Percentiles rank a stretch among this genome's conserved stretches.
Conservation (phyloP, 768 basidiomycete genomes). For the Leccinum arenicola region DNA sequence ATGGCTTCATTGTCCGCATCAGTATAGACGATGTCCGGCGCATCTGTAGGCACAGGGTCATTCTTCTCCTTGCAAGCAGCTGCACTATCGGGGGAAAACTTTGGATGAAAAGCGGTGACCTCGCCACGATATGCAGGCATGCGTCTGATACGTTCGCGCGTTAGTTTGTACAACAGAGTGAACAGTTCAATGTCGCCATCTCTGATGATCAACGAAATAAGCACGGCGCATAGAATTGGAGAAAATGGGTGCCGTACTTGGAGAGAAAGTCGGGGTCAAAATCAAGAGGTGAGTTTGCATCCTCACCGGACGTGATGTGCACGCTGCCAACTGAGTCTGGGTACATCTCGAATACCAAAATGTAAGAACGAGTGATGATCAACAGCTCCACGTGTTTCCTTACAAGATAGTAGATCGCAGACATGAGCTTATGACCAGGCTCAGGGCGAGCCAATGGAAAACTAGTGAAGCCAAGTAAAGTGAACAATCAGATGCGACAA, state of each 20-base stretch:
- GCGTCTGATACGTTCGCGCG: slow-evolving; percentile 53
- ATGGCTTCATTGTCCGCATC: neutral
- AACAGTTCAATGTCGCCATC: slow-evolving; percentile 42
- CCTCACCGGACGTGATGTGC: slow-evolving; percentile 43
- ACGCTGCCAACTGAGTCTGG: slow-evolving; percentile 46
- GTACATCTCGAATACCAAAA: slow-evolving; percentile 31
- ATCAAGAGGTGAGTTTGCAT: slow-evolving; percentile 39
- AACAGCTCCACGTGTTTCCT: neutral
- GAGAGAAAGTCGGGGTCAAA: slow-evolving; percentile 47
- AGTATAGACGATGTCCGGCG: neutral
- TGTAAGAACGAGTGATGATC: neutral
- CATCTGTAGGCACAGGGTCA: slow-evolving; percentile 13
- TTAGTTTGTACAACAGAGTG: slow-evolving; percentile 53
- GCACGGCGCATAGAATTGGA: neutral
- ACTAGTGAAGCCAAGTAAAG: slow-evolving; percentile 13
- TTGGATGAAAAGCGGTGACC: slow-evolving; percentile 20
- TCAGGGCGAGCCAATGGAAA: slow-evolving; percentile 19
- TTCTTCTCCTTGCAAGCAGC: slow-evolving; percentile 24
- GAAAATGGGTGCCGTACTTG: slow-evolving; percentile 30
- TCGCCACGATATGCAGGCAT: slow-evolving; percentile 37
- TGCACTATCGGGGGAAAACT: slow-evolving; percentile 28
- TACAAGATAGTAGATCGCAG: slow-evolving; percentile 33
- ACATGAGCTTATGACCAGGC: slow-evolving; percentile 26
- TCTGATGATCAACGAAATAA: neutral
- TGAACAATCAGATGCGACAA: neutral